Conservation (phyloP, 148 eudicot genomes). For the Talinum fruticosum region DNA sequence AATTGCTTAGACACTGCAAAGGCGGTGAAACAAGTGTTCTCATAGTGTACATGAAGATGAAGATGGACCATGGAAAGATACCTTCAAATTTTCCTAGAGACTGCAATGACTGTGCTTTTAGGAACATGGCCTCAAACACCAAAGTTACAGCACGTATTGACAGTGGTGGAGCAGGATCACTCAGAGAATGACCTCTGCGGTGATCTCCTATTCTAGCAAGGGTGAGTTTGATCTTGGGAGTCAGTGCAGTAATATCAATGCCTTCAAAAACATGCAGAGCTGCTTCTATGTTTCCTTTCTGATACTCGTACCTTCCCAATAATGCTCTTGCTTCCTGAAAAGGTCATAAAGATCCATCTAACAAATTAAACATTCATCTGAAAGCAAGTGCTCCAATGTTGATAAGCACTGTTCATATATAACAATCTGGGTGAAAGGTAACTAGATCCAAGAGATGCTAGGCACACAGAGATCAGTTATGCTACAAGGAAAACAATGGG, state of each 20-base stretch:
- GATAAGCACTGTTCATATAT: background rate
- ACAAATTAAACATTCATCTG: constrained; percentile 8
- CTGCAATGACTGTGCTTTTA: constrained; percentile 82
- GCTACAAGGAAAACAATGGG: too few species aligned
- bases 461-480: too few species aligned
- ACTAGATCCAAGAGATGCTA: background rate
- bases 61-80: constrained; percentile 19
- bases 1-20: background rate
- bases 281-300: constrained; percentile 85
- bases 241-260: constrained; percentile 59
- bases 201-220: constrained; percentile 48
- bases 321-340: constrained; percentile 94
- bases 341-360: constrained; percentile 3
- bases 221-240: constrained; percentile 63
- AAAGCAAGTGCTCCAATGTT: background rate
- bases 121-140: constrained; percentile 71
- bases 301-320: constrained; percentile 88
- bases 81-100: constrained; percentile 78
- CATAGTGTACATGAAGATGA: too few species aligned
- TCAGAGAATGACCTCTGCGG: constrained; percentile 47
- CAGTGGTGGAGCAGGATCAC: constrained; percentile 47
- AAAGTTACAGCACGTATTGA: constrained; percentile 68
- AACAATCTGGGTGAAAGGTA: background rate
- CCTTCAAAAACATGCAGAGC: constrained; percentile 96
- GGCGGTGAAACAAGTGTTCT: background rate